These are phyloP conservation scores for Aspergillus udagawae DNA, from an alignment of 2,329 filamentous ascomycete species.

Conservation along the genomic window DNA sequence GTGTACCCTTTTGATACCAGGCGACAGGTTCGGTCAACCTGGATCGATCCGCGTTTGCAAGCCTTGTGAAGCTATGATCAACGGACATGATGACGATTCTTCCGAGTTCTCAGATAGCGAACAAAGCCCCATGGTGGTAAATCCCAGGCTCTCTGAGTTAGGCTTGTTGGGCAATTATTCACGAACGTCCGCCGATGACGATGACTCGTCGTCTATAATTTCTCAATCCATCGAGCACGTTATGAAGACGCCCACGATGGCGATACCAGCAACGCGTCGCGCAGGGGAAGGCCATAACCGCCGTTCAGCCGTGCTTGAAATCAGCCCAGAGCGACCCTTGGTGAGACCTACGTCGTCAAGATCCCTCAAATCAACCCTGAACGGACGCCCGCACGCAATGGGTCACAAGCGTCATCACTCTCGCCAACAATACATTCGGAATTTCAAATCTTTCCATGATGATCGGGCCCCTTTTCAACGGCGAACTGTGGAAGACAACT, in stretches of 20 bases:
- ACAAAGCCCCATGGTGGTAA: slow-evolving; percentile 57
- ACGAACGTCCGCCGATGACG: slow-evolving; percentile 44
- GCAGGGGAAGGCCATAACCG: slow-evolving; percentile 72
- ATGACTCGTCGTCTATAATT: slow-evolving; percentile 44
- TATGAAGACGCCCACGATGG: slow-evolving; percentile 56
- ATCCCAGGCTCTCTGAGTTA: slow-evolving; percentile 59
- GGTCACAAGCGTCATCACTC: slow-evolving; percentile 83
- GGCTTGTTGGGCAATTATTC: slow-evolving; percentile 45
- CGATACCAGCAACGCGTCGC: slow-evolving; percentile 61
- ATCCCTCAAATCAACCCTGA: slow-evolving; percentile 72
- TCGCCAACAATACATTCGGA: slow-evolving; percentile 75
- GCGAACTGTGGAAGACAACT: slow-evolving; percentile 63
- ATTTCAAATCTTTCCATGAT: slow-evolving; percentile 67
- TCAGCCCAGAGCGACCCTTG: slow-evolving; percentile 72
- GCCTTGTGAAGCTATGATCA: slow-evolving; percentile 86
- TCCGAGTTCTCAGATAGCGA: slow-evolving; percentile 82
- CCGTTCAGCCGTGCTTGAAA: slow-evolving; percentile 85
- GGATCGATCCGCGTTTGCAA: slow-evolving; percentile 87
- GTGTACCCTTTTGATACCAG: slow-evolving; percentile 88
- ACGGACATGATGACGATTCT: slow-evolving; percentile 82
- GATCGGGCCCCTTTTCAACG: slow-evolving; percentile 86
- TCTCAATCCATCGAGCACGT: slow-evolving; percentile 46
- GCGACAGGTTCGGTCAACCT: slow-evolving; percentile 79
- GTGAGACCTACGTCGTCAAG: slow-evolving; percentile 90
- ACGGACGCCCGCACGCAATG: slow-evolving; percentile 69